phyloP scores from a whole-genome alignment of 306 rosid genomes.

The Acacia confusa region DNA sequence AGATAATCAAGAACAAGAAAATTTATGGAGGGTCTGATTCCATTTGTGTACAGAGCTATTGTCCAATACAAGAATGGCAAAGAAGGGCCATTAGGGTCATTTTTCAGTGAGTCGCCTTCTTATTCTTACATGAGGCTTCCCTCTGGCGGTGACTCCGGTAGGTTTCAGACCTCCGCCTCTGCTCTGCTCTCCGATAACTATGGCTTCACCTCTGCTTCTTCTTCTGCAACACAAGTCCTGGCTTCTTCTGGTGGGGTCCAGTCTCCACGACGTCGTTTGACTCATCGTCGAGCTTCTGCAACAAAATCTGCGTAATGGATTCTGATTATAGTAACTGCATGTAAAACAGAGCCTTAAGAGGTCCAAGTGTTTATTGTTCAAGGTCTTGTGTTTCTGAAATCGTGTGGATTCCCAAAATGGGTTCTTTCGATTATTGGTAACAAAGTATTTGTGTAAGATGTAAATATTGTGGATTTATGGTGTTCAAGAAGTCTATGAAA shows the following conservation, averaged over 20 bases:
- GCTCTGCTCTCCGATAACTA: conserved; percentile 25
- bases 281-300: conserved; percentile 49
- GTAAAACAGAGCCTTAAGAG: neutral
- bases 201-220: conserved; percentile 32
- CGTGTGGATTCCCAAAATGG: conserved; percentile 41
- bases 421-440: conserved; percentile 18
- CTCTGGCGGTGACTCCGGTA: conserved; percentile 54
- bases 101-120: conserved; percentile 71
- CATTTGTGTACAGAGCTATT: conserved; percentile 76
- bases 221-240: conserved; percentile 47
- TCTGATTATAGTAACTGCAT: neutral
- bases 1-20: neutral
- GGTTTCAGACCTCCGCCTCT: conserved; percentile 39
- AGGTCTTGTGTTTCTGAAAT: conserved; percentile 8
- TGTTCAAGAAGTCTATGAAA: conserved; percentile 19
- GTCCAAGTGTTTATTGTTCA: neutral
- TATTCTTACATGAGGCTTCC: conserved; percentile 59
- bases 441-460: conserved; percentile 30
- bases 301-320: neutral
- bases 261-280: conserved; percentile 54
- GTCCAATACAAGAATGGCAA: conserved; percentile 66
- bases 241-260: conserved; percentile 55
- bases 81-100: conserved; percentile 53
- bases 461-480: conserved; percentile 34
- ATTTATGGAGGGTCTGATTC: conserved; percentile 88